Base-by-base conservation (phyloP, 73 alveolate genomes). In the Paramecium pentaurelia region DNA sequence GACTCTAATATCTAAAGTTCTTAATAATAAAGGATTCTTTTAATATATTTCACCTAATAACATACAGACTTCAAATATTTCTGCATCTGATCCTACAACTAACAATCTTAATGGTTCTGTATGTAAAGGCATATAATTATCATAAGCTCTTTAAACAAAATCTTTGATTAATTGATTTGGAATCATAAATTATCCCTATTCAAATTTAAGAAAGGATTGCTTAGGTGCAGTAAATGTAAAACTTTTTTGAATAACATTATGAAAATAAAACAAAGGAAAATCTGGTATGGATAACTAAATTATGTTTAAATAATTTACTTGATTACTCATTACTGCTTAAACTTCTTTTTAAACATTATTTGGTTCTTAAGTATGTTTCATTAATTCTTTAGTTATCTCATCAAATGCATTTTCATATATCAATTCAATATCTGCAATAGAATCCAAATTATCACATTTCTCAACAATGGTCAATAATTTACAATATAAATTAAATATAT, bases 51-150 rank as follows among this genome's bases (percentile, higher is more conserved):
- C 94, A 1, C 94, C 94, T 30, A 70, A 20, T 16, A 89, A 25
- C 88, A 36, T 71, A 37, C 83, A 58, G 4, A 71, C 71, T 30
- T 71, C 77, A 71, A 27, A 38, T 70, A 70, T 36, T 73, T 89
- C 90, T 14, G 77, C 70, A 44, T 89, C 94, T 30, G 88, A 84
- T 71, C 94, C 94, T 32, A 89, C 77, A 22, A 89, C 91, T 16
- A 89, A 64, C 32, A 89, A 89, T 71, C 94, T 89, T n/a, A 71
- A 68, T 28, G 94, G 94, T 44, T 89, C 85, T 16, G 80, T 47
- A 73, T 89, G 75, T 3, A 71, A 32, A 45, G 94, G 94, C 90
- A 47, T 45, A 89, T 47, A 60, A 89, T 71, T 89, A 71, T 32
- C 75, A 40, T 71, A 89, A n/a, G 91, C 73, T 40, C 14, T 68